Percentiles rank a stretch among this genome's conserved stretches.
Evolutionary conservation across 768 basidiomycete species (phyloP).

Genomic region (Grammothele lineata): DNA sequence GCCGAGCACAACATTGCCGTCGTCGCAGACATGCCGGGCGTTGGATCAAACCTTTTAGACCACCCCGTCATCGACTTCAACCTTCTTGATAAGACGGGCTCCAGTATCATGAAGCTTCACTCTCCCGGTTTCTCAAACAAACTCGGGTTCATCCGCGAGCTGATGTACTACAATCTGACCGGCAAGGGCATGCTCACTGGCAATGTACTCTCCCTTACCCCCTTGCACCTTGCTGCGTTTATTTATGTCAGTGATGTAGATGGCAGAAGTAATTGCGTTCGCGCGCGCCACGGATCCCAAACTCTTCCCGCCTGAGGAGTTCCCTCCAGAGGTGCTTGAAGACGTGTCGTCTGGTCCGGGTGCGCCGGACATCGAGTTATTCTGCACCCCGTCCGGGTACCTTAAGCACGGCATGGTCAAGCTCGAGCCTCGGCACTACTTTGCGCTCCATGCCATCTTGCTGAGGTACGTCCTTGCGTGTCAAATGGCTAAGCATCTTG

Average conservation of each 20-base stretch:
- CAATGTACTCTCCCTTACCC: slow-evolving; percentile 39
- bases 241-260: slow-evolving; percentile 14
- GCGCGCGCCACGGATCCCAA: slow-evolving; percentile 43
- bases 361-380: slow-evolving; percentile 34
- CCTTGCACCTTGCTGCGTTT: neutral
- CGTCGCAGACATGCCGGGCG: slow-evolving; percentile 62
- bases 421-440: slow-evolving; percentile 16
- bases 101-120: slow-evolving; percentile 36
- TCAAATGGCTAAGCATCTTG: neutral
- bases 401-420: slow-evolving; percentile 8
- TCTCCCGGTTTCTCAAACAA: slow-evolving; percentile 4
- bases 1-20: slow-evolving; percentile 47
- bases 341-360: slow-evolving; percentile 29
- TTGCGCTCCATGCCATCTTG: slow-evolving; percentile 24
- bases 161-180: slow-evolving; percentile 39
- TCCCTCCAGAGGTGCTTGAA: slow-evolving; percentile 12
- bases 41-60: slow-evolving; percentile 71
- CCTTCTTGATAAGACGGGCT: slow-evolving; percentile 47
- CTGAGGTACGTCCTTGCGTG: slow-evolving; percentile 24
- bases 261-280: slow-evolving; percentile 49
- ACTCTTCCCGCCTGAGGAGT: slow-evolving; percentile 35
- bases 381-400: slow-evolving; percentile 25
- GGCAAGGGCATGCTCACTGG: slow-evolving; percentile 47
- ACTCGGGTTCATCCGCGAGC: slow-evolving; percentile 20
- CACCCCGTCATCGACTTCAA: slow-evolving; percentile 54